Percentiles rank a stretch among this genome's conserved stretches.
These are phyloP conservation scores for Teunomyces tritomae DNA, from an alignment of 805 yeast species.

Conservation along the genomic window DNA sequence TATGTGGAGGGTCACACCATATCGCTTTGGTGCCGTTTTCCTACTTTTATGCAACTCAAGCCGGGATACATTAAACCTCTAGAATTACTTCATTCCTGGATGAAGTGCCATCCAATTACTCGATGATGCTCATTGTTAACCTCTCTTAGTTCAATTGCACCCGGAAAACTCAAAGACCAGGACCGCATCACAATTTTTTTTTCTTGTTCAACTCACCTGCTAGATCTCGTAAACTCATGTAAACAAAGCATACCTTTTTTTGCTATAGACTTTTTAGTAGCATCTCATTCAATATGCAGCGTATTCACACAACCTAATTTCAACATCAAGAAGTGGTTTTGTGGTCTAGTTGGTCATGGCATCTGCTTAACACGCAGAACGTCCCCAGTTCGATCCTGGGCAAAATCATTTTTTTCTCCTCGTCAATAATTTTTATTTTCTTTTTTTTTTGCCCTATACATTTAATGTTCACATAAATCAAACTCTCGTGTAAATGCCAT, in stretches of 20 bases:
- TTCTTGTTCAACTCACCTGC: too few species aligned
- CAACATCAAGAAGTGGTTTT: constrained; percentile 52
- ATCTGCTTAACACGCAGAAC: constrained; percentile 99
- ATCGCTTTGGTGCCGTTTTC: background rate
- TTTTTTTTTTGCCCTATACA: background rate
- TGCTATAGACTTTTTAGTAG: background rate
- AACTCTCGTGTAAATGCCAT: background rate
- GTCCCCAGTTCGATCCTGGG: constrained; percentile 99
- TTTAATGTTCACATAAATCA: background rate
- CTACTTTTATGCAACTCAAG: too few species aligned
- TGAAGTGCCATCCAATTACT: too few species aligned
- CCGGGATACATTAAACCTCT: too few species aligned
- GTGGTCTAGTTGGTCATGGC: constrained; percentile 99
- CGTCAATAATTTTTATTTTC: too few species aligned
- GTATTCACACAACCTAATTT: background rate
- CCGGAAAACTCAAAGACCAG: too few species aligned
- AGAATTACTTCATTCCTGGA: too few species aligned
- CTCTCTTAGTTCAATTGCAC: background rate
- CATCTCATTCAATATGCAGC: background rate
- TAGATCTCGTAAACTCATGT: too few species aligned
- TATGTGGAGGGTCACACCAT: background rate
- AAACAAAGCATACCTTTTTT: too few species aligned
- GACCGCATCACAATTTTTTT: too few species aligned
- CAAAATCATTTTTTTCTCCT: constrained; percentile 62
- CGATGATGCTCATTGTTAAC: background rate